Evolutionary conservation across 257 asterid genomes (phyloP).

Genomic region (Verbena officinalis): DNA sequence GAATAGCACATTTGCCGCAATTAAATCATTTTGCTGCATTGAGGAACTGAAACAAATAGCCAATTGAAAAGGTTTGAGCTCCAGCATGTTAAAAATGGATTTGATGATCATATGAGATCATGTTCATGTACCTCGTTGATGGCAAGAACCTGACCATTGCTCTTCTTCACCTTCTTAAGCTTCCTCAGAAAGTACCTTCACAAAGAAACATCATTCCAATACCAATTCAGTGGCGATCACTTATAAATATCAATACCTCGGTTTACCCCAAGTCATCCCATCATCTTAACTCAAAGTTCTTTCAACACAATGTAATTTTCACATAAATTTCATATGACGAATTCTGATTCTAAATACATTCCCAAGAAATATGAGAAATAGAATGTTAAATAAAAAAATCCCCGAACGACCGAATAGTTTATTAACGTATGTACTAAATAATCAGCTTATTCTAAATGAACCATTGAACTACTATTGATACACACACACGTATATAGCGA

Average conservation of each 20-base stretch:
- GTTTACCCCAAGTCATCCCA: neutral
- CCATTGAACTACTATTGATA: neutral
- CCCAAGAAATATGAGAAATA: neutral
- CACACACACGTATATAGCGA: neutral
- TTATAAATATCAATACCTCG: neutral
- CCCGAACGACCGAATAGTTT: neutral
- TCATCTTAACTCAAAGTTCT: neutral
- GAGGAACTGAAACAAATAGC: neutral
- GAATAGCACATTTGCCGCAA: neutral
- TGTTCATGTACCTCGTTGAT: slow-evolving; percentile 47
- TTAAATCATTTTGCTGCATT: neutral
- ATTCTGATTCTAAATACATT: neutral
- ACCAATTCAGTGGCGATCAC: neutral
- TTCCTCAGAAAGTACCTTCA: slow-evolving; percentile 58
- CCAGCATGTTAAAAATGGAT: neutral
- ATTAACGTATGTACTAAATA: too few species aligned
- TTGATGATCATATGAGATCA: neutral
- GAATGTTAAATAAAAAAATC: too few species aligned
- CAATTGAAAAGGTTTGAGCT: neutral
- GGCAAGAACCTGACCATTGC: slow-evolving; percentile 58
- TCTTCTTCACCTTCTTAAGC: slow-evolving; percentile 59
- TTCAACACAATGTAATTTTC: neutral
- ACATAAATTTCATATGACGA: neutral
- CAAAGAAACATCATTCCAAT: neutral
- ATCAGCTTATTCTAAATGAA: neutral